Base-by-base conservation (phyloP, 345 rosid species). In the Populus davidiana region DNA sequence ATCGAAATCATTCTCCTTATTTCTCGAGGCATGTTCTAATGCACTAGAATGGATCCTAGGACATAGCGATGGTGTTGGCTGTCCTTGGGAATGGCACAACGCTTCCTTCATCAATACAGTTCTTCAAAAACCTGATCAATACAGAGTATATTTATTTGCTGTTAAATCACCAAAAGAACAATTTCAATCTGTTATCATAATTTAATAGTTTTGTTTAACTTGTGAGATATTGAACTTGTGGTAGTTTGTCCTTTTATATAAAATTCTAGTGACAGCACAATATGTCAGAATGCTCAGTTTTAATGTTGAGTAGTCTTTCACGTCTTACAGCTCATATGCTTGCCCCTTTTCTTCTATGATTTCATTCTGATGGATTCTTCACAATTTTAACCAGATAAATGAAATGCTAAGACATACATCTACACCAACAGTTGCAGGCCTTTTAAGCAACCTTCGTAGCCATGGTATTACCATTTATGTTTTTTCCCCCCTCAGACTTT, bases 331-430 rank as follows among this genome's bases (percentile, higher is more conserved):
- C 11, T 59, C 63, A 56, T 21, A n/a, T 9, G 25, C 47, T 33
- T 74, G 65, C 43, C 74, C n/a, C 35, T 52, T 18, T 38, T 36
- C 43, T 36, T 12, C 23, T 61, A 50, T 17, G 33, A 8, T 71
- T 43, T 36, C 31, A 66, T 69, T 81, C 20, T 84, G 71, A 72
- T 39, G 64, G 38, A n/a, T 49, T 78, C 12, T 78, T 64, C 23
- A 5, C 23, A 49, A 78, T 71, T 74, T 69, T 70, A 80, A 36
- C 75, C 86, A 92, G 99, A 92, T 87, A 67, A 88, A 86, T 79
- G 91, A 89, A 85, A 86, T 96, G 89, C 79, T 88, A 39, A 90
- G 95, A 86, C 89, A 82, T 83, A 82, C 91, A 49, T 86, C 97
- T 16, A 76, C 85, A 78, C 74, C 93, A 50, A 82, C 87, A 78